Evolutionary conservation across 805 yeast genomes (phyloP).

Genomic region (Starmerella kuoi): DNA sequence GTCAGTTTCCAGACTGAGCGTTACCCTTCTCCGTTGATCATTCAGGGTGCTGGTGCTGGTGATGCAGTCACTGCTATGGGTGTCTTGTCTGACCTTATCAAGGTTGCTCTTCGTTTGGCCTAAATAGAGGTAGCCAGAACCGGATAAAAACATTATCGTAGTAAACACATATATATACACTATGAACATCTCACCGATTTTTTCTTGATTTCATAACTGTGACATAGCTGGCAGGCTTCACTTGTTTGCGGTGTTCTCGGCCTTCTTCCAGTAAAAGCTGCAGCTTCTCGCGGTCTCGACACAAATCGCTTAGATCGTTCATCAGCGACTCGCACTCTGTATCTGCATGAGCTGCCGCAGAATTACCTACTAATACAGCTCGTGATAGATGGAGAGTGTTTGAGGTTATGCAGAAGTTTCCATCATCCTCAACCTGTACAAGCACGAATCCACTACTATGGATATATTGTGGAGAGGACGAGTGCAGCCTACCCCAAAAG

Average conservation of each 20-base stretch:
- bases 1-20: slow-evolving; percentile 84
- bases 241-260: slow-evolving; percentile 1
- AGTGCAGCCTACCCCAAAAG: slow-evolving; percentile 59
- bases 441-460: slow-evolving; percentile 82
- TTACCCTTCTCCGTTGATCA: slow-evolving; percentile 80
- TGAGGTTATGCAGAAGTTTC: slow-evolving; percentile 72
- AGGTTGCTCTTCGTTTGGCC: slow-evolving; percentile 54
- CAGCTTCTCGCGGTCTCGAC: slow-evolving; percentile 7
- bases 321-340: slow-evolving; percentile 16
- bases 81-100: slow-evolving; percentile 85
- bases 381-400: slow-evolving; percentile 74
- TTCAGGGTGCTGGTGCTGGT: slow-evolving; percentile 96
- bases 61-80: slow-evolving; percentile 73
- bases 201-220: not conserved
- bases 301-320: slow-evolving; percentile 3
- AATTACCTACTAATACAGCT: slow-evolving; percentile 15
- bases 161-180: not conserved
- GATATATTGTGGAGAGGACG: slow-evolving; percentile 64
- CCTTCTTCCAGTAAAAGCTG: slow-evolving; percentile 11
- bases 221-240: not conserved
- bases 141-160: not conserved
- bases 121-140: not conserved
- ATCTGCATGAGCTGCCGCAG: slow-evolving; percentile 12
- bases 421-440: slow-evolving; percentile 71
- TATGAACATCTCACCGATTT: not conserved